phyloP scores from a whole-genome alignment of 1,139 yeast species.

The Groenewaldozyma auringiensis region DNA sequence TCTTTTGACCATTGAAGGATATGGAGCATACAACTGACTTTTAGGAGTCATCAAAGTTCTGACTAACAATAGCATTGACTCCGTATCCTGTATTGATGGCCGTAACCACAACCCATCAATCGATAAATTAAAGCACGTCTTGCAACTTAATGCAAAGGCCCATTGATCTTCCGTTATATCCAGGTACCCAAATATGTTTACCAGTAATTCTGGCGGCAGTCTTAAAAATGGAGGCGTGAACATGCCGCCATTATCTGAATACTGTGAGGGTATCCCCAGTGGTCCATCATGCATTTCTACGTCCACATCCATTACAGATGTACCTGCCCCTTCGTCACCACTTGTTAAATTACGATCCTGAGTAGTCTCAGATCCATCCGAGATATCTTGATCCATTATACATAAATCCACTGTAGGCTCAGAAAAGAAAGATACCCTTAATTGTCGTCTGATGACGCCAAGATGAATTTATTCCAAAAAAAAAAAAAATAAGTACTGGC shows the following conservation, averaged over 20 bases:
- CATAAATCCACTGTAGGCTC: too few species aligned
- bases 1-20: conserved; percentile 67
- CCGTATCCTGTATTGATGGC: conserved; percentile 61
- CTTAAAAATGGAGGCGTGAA: conserved; percentile 41
- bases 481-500: too few species aligned
- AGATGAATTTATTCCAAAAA: too few species aligned
- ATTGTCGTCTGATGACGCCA: too few species aligned
- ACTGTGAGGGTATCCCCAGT: neutral
- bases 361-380: conserved; percentile 3
- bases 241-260: neutral
- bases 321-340: conserved; percentile 1
- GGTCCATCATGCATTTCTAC: neutral
- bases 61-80: conserved; percentile 32
- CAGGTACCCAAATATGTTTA: conserved; percentile 61
- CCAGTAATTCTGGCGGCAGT: conserved; percentile 75
- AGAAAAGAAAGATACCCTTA: too few species aligned
- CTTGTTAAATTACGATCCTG: neutral
- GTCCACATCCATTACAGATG: neutral
- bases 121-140: conserved; percentile 71
- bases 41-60: conserved; percentile 20
- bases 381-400: neutral
- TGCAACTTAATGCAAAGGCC: conserved; percentile 66
- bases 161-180: conserved; percentile 58
- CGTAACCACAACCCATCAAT: conserved; percentile 85
- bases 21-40: conserved; percentile 36